phyloP scores from a whole-genome alignment of 2,329 filamentous ascomycete species.

The Lachnellula occidentalis region DNA sequence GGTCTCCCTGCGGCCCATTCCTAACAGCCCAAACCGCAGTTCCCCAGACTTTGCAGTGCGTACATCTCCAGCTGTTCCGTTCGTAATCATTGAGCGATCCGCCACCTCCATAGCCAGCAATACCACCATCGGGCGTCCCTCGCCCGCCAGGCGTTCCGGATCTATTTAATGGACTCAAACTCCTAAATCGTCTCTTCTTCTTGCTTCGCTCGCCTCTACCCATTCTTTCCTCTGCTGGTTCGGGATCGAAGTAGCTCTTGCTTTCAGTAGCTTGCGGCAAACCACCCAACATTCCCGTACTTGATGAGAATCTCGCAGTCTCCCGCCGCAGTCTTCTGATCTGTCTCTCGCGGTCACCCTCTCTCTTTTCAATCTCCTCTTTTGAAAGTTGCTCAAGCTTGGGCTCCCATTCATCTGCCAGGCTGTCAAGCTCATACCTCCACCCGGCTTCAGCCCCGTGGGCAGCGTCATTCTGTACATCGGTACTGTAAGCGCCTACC shows the following conservation, averaged over 20 bases:
- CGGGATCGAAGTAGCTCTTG: slow-evolving; percentile 42
- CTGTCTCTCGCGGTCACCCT: slow-evolving; percentile 89
- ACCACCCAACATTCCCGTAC: slow-evolving; percentile 73
- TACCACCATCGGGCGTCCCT: slow-evolving; percentile 82
- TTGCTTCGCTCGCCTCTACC: slow-evolving; percentile 88
- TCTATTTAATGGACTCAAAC: slow-evolving; percentile 73
- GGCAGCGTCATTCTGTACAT: slow-evolving; percentile 85
- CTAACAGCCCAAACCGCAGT: slow-evolving; percentile 90
- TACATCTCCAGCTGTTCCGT: slow-evolving; percentile 78
- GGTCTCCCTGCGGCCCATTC: slow-evolving; percentile 79
- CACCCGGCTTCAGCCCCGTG: slow-evolving; percentile 81
- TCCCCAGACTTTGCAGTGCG: slow-evolving; percentile 83
- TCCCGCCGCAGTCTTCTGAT: slow-evolving; percentile 81
- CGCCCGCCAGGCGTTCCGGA: slow-evolving; percentile 62
- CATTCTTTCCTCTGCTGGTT: slow-evolving; percentile 68
- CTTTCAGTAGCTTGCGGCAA: slow-evolving; percentile 51
- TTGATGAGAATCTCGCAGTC: slow-evolving; percentile 87
- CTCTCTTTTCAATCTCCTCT: slow-evolving; percentile 95
- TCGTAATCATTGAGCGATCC: slow-evolving; percentile 69
- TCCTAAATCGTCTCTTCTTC: slow-evolving; percentile 90
- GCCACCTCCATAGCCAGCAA: slow-evolving; percentile 50
- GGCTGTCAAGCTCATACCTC: slow-evolving; percentile 88
- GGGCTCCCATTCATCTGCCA: slow-evolving; percentile 80
- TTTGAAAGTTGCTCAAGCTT: slow-evolving; percentile 79
- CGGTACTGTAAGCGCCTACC: slow-evolving; percentile 65